phyloP scores from a whole-genome alignment of 2,329 filamentous ascomycete species.

The Xylaria sp. region DNA sequence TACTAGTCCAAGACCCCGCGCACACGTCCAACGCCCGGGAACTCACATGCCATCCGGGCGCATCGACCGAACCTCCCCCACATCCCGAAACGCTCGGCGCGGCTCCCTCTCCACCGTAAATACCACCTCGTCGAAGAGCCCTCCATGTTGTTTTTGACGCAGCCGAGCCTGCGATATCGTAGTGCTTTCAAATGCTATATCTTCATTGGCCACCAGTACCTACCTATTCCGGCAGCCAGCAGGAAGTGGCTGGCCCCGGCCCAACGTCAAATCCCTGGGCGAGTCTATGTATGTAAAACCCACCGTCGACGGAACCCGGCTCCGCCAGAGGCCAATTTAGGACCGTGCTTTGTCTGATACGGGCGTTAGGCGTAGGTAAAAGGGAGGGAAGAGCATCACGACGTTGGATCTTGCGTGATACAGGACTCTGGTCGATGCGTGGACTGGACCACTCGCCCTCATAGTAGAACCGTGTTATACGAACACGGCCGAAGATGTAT shows the following conservation, averaged over 20 bases:
- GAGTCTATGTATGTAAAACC: constrained; percentile 21
- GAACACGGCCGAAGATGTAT: constrained; percentile 17
- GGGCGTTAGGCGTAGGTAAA: constrained; percentile 12
- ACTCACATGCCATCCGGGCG: background rate
- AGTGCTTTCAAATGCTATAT: constrained; percentile 23
- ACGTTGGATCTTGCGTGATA: constrained; percentile 10
- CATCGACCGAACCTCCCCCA: background rate
- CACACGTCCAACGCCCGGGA: background rate
- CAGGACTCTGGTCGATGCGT: constrained; percentile 3
- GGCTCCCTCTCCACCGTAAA: background rate
- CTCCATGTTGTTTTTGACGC: constrained; percentile 15
- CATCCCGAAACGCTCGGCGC: constrained; percentile 2
- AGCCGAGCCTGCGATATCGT: constrained; percentile 15
- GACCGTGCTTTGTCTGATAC: constrained; percentile 12
- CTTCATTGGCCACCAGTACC: constrained; percentile 22
- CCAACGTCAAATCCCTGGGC: constrained; percentile 19
- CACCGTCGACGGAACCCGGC: constrained; percentile 6
- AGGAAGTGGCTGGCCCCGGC: constrained; percentile 16
- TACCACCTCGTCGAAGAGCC: background rate
- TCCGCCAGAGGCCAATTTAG: constrained; percentile 21
- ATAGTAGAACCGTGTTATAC: constrained; percentile 13
- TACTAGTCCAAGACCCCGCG: background rate
- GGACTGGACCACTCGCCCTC: background rate
- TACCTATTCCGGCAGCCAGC: constrained; percentile 17
- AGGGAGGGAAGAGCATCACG: constrained; percentile 11